Evolutionary conservation across 352 stramenopile genomes (phyloP), one percentile per base, ranked within the genome.

Genomic region (Thraustochytrium striatum): DNA sequence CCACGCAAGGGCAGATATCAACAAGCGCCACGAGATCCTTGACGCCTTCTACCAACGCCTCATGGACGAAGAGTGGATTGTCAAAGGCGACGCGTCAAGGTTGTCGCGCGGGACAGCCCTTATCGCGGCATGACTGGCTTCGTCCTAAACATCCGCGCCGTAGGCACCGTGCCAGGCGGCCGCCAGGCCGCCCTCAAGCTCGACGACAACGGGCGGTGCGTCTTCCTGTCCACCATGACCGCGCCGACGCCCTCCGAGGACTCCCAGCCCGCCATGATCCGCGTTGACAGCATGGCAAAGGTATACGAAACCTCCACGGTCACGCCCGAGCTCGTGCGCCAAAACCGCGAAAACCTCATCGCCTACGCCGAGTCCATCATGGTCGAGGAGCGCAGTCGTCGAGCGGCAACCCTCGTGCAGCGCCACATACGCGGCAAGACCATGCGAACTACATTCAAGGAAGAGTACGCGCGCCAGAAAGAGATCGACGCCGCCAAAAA

Each of bases 21-120:
- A n/a, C 11, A 44, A 79, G 57, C 69, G 69, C 25, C 52, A 69
- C n/a, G 69, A 79, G 25, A 79, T 79, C 39, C 50, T 79, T 32
- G 25, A 36, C 5, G 69, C 69, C n/a, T 79, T 79, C 32, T 69
- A 79, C 36, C 28, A 79, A 33, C 69, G 69, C 28, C 50, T 79
- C 19, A 30, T 0, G 13, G 69, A 79, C 47, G 69, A 79, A 28
- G n/a, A 62, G 35, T 79, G 69, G 69, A 58, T 79, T 25, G 3
- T 9, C 30, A 79, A 79, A 32, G 69, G 69, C 30, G 35, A 79
- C 52, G 69, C 69, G 39, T 79, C n/a, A 16, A 35, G 13, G 72
- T 79, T 47, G 30, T 79, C 28, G 43, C 35, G 7, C 7, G 28
- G 5, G 50, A 79, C n/a, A 79, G 69, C 33, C 69, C 69, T 7